phyloP scores from a whole-genome alignment of 2,329 filamentous ascomycete species.

The Rachicladosporium sp. region DNA sequence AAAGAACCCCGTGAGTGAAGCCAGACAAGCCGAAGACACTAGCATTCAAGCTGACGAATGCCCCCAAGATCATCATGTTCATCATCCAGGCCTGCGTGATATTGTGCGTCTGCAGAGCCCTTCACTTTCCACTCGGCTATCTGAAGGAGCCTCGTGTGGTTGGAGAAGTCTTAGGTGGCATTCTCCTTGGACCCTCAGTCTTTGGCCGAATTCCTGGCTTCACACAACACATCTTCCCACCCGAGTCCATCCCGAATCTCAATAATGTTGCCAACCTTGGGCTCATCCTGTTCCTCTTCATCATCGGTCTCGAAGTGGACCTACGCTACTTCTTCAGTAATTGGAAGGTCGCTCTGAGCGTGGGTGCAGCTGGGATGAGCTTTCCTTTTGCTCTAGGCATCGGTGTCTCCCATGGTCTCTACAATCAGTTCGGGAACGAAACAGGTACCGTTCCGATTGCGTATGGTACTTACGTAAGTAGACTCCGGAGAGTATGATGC shows the following conservation, averaged over 20 bases:
- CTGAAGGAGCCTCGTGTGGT: not conserved
- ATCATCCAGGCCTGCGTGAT: slow-evolving; percentile 1
- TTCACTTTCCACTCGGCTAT: not conserved
- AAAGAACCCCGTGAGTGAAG: not conserved
- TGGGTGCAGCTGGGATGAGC: slow-evolving; percentile 63
- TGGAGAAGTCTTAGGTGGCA: not conserved
- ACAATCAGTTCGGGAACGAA: slow-evolving; percentile 53
- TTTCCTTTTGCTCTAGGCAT: slow-evolving; percentile 68
- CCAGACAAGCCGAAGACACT: no score
- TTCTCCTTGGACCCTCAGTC: not conserved
- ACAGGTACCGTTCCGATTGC: slow-evolving; percentile 39
- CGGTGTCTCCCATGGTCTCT: slow-evolving; percentile 66
- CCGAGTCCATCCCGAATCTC: slow-evolving; percentile 57
- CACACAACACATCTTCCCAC: slow-evolving; percentile 42
- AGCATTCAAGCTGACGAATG: no score
- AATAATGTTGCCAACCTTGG: slow-evolving; percentile 68
- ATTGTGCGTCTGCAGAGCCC: not conserved
- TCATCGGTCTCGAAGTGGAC: slow-evolving; percentile 75
- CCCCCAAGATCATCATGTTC: no score
- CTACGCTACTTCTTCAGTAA: slow-evolving; percentile 61
- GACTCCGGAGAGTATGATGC: not conserved
- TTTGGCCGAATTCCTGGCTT: not conserved
- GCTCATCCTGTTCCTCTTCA: slow-evolving; percentile 67
- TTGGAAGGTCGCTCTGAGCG: slow-evolving; percentile 65
- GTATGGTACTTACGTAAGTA: slow-evolving; percentile 43